These are phyloP conservation scores for Kluyveromyces lactis DNA, from an alignment of 805 yeast genomes.

Conservation along the genomic window DNA sequence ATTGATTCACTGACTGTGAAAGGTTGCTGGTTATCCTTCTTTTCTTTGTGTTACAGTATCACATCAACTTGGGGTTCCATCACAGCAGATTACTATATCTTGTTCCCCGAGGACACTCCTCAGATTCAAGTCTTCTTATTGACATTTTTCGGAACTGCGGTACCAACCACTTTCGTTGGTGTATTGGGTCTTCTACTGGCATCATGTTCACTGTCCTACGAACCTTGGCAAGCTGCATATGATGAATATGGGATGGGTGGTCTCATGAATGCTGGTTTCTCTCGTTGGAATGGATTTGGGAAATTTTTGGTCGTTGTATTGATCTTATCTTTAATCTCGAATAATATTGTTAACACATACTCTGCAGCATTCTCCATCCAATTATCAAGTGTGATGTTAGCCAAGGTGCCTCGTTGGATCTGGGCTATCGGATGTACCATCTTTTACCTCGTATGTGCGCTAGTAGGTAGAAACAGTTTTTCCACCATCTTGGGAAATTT, in stretches of 20 bases:
- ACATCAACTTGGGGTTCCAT: constrained; percentile 88
- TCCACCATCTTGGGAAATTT: constrained; percentile 69
- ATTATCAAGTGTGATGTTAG: constrained; percentile 44
- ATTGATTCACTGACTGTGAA: constrained; percentile 33
- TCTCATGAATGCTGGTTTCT: constrained; percentile 52
- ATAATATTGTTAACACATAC: constrained; percentile 73
- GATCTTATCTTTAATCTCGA: constrained; percentile 69
- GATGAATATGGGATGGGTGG: constrained; percentile 66
- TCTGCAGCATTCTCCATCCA: constrained; percentile 78
- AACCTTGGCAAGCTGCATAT: constrained; percentile 53
- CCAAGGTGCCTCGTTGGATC: constrained; percentile 68
- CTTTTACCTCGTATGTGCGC: constrained; percentile 58
- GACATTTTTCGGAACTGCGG: constrained; percentile 56
- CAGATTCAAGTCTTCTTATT: constrained; percentile 44
- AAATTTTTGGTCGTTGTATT: constrained; percentile 64
- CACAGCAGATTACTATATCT: constrained; percentile 75
- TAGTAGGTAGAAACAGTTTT: constrained; percentile 69
- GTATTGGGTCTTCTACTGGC: constrained; percentile 65
- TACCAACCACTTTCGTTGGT: constrained; percentile 74
- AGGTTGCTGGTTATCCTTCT: constrained; percentile 68
- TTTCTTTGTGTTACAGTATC: constrained; percentile 64
- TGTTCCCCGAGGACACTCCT: constrained; percentile 67
- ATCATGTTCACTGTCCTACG: constrained; percentile 49
- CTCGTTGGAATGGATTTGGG: constrained; percentile 68
- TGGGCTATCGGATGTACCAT: constrained; percentile 59